Base-by-base conservation (phyloP, 495 filamentous ascomycete genomes). In the Lineolata rhizophorae region DNA sequence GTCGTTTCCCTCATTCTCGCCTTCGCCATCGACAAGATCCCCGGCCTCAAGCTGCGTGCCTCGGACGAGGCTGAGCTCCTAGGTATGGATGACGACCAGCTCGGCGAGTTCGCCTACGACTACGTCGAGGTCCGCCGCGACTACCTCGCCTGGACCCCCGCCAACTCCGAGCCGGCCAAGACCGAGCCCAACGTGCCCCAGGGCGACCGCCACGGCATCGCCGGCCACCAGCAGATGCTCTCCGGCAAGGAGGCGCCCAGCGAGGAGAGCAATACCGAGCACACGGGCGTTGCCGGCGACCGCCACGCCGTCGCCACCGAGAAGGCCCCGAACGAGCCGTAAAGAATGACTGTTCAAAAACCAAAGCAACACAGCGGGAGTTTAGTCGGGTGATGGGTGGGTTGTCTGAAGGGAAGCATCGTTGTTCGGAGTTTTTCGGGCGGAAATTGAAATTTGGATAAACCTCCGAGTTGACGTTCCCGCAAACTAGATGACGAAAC, bases 61-160 rank as follows among this genome's bases (percentile, higher is more conserved):
- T 79, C 72, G 20, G 81, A 91, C 45, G 79, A 97, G 56, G 87
- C 90, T n/a, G 87, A 97, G 53, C 67, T 97, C 13, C 68, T 95
- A 31, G 87, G 87, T 35, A 93, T 95, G 84, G 87, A 97, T 44
- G 90, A 95, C 50, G 87, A 97, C 57, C 87, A 97, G 50, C 75
- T 94, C 20, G 87, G 87, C 48, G 87, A 97, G 54, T 97, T 97
- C 48, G 90, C 87, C 4, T 97, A 97, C 59, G 87, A 97, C 55
- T 97, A 97, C 52, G 87, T 97, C 43, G 87, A 97, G 61, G 87
- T 97, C 38, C 74, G 87, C 35, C 71, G 87, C 37, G 87, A 97
- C 51, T 97, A 93, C 60, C 68, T 94, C 11, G 87, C 87, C 28
- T 97, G 87, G 87, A 93, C 81, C 3, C 85, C 87, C 0, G 76